Conservation (phyloP, 441 rosid species). For the Erodium chrysanthum region DNA sequence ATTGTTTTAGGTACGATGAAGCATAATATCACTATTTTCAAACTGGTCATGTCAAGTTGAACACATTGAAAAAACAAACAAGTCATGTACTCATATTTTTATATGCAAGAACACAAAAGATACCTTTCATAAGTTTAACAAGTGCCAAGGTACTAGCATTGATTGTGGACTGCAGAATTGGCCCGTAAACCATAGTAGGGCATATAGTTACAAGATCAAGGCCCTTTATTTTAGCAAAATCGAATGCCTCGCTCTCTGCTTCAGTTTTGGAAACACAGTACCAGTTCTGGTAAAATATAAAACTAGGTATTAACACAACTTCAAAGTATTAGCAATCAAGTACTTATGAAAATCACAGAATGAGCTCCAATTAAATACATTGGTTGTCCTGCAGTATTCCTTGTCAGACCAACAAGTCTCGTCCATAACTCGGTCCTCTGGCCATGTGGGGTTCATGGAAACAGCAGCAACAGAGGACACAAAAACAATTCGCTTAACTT, state of each 20-base stretch:
- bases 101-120: background rate
- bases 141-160: constrained; percentile 47
- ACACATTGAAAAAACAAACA: background rate
- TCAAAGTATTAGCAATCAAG: background rate
- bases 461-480: constrained; percentile 58
- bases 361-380: constrained; percentile 22
- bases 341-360: background rate
- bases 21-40: background rate
- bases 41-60: background rate
- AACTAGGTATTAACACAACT: constrained; percentile 4
- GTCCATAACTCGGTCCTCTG: constrained; percentile 36
- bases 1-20: background rate
- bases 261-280: constrained; percentile 52
- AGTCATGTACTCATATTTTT: background rate
- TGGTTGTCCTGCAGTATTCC: constrained; percentile 48
- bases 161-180: constrained; percentile 40
- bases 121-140: constrained; percentile 44
- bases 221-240: constrained; percentile 38
- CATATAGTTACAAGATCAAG: constrained; percentile 43
- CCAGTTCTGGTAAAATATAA: constrained; percentile 38
- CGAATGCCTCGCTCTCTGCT: constrained; percentile 52
- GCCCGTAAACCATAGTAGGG: constrained; percentile 43
- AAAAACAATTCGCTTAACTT: constrained; percentile 47
- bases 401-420: constrained; percentile 63
- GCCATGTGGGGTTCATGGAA: constrained; percentile 47